Conservation (phyloP, 2,329 filamentous ascomycete species). For the Lecanoromycetidae sp. region DNA sequence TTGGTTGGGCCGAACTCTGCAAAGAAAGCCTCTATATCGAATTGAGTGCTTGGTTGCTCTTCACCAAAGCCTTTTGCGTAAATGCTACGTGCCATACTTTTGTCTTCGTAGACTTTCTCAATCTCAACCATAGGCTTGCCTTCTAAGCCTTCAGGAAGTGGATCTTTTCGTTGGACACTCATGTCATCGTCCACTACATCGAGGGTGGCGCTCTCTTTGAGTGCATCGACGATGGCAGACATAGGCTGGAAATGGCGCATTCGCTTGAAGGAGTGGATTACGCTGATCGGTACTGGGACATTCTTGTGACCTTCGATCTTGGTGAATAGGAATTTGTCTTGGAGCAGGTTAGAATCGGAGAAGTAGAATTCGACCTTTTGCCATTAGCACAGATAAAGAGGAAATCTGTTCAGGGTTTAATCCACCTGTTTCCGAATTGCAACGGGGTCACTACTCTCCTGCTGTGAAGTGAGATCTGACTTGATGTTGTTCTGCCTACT, state of each 20-base stretch:
- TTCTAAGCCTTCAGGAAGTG: slow-evolving; percentile 45
- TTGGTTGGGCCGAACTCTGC: slow-evolving; percentile 65
- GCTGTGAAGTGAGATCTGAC: slow-evolving; percentile 54
- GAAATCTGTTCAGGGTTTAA: slow-evolving; percentile 6
- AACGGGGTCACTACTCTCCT: slow-evolving; percentile 62
- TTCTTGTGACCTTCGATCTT: slow-evolving; percentile 68
- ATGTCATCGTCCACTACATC: slow-evolving; percentile 64
- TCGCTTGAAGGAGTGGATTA: slow-evolving; percentile 79
- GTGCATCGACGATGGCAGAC: slow-evolving; percentile 66
- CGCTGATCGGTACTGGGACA: slow-evolving; percentile 64
- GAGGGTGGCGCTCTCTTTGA: slow-evolving; percentile 64
- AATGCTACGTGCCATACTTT: slow-evolving; percentile 60
- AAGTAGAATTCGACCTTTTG: slow-evolving; percentile 88
- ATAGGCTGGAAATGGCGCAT: slow-evolving; percentile 93
- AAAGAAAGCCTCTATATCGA: slow-evolving; percentile 91
- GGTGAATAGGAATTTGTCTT: slow-evolving; percentile 76
- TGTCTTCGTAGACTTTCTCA: slow-evolving; percentile 47
- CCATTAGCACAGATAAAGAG: slow-evolving; percentile 5
- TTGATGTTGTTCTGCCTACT: slow-evolving; percentile 52
- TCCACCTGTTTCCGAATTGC: slow-evolving; percentile 73
- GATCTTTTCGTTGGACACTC: slow-evolving; percentile 60
- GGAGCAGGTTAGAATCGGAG: slow-evolving; percentile 76
- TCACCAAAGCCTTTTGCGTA: slow-evolving; percentile 93
- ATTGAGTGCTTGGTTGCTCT: slow-evolving; percentile 72
- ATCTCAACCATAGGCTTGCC: slow-evolving; percentile 43